A percentile compares a stretch with the other conserved stretches of the same genome.
Evolutionary conservation across 1,139 yeast genomes (phyloP).

Genomic region (Lodderomyces parapsilosis): DNA sequence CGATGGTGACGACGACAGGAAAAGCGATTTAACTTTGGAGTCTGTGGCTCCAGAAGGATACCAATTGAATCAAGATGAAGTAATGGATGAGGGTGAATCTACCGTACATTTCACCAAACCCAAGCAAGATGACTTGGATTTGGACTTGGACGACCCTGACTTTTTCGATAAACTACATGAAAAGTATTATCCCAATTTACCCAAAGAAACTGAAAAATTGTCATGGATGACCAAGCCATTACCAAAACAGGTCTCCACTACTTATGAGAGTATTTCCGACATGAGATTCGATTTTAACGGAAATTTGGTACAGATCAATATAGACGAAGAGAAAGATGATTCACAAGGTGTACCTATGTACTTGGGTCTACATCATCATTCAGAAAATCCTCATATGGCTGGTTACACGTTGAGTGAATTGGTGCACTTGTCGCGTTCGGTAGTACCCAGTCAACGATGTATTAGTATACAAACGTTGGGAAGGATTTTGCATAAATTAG

Average conservation of each 20-base stretch:
- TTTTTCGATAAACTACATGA: slow-evolving; percentile 78
- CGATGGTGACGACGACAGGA: slow-evolving; percentile 41
- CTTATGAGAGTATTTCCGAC: slow-evolving; percentile 63
- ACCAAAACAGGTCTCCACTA: slow-evolving; percentile 42
- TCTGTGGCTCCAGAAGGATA: slow-evolving; percentile 41
- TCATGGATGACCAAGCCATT: slow-evolving; percentile 86
- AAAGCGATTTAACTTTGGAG: slow-evolving; percentile 27
- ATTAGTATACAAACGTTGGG: slow-evolving; percentile 87
- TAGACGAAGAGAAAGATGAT: slow-evolving; percentile 26
- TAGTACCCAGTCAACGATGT: slow-evolving; percentile 81
- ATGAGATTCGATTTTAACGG: slow-evolving; percentile 90
- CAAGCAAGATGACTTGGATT: slow-evolving; percentile 40
- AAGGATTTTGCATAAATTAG: slow-evolving; percentile 77
- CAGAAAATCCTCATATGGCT: slow-evolving; percentile 84
- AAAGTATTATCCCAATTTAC: slow-evolving; percentile 86
- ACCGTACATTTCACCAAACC: slow-evolving; percentile 68
- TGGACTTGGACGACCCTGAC: slow-evolving; percentile 69
- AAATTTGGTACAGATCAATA: slow-evolving; percentile 50
- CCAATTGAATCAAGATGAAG: slow-evolving; percentile 39
- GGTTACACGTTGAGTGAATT: slow-evolving; percentile 89
- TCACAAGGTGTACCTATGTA: slow-evolving; percentile 47
- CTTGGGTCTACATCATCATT: slow-evolving; percentile 87
- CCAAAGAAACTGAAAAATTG: slow-evolving; percentile 75
- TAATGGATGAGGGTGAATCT: slow-evolving; percentile 20
- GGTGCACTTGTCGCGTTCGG: slow-evolving; percentile 75